A percentile compares a stretch with the other conserved stretches of the same genome.
phyloP scores from a whole-genome alignment of 129 eudicot genomes.

The Chrysanthemum seticuspe region DNA sequence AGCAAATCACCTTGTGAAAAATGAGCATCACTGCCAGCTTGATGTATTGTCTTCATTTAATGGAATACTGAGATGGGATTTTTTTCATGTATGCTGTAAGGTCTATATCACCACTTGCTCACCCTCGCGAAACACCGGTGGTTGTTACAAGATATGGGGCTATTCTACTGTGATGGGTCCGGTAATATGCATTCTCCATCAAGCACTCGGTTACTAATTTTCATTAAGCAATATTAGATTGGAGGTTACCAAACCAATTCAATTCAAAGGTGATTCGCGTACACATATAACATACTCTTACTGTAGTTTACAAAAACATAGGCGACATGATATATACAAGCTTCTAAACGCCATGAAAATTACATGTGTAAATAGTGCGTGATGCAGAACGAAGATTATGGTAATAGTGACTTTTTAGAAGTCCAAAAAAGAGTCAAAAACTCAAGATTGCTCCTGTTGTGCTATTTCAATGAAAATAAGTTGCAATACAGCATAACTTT shows the following conservation, averaged over 20 bases:
- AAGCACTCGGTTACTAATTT: not conserved
- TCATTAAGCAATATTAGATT: not conserved
- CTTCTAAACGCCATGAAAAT: not conserved
- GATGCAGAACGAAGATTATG: not conserved
- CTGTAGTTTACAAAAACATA: not conserved
- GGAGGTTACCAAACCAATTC: not conserved
- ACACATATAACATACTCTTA: not conserved
- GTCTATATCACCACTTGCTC: too few relatives aligned
- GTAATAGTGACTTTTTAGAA: too few relatives aligned
- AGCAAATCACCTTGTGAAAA: too few relatives aligned
- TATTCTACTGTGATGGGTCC: constrained; percentile 1
- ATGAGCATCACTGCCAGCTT: not conserved
- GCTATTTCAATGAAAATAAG: not conserved
- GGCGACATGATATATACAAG: not conserved
- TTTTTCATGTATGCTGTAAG: too few relatives aligned
- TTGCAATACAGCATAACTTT: not conserved
- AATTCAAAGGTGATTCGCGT: not conserved
- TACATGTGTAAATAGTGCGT: not conserved
- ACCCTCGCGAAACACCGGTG: too few relatives aligned
- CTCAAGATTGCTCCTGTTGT: not conserved
- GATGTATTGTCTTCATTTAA: too few relatives aligned
- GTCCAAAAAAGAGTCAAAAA: not conserved
- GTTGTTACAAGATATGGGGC: not conserved
- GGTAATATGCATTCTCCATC: not conserved
- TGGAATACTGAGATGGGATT: too few relatives aligned